These are phyloP conservation scores for Penicillium nucicola DNA, from an alignment of 495 filamentous ascomycete species.

Conservation along the genomic window DNA sequence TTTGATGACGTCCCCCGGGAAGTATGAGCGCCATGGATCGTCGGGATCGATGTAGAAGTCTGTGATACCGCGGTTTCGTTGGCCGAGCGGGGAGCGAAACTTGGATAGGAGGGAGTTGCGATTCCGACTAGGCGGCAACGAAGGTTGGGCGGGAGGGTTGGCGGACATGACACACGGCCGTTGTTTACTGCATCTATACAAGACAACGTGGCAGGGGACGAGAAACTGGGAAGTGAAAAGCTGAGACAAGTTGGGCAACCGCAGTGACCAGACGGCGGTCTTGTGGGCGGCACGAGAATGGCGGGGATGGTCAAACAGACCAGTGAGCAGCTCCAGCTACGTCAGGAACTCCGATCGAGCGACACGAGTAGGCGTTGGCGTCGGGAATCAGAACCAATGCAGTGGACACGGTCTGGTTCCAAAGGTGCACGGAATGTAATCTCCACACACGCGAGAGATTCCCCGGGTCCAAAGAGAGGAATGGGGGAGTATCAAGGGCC, in stretches of 20 bases:
- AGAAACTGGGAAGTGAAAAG: conserved; percentile 7
- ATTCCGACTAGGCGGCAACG: conserved; percentile 42
- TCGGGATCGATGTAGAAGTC: conserved; percentile 76
- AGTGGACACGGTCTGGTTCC: conserved; percentile 15
- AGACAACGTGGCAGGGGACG: conserved; percentile 14
- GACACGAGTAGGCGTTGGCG: conserved; percentile 10
- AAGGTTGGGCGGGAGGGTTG: conserved; percentile 35
- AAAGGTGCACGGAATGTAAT: conserved; percentile 19
- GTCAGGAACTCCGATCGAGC: conserved; percentile 14
- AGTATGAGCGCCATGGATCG: conserved; percentile 86
- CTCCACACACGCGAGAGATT: conserved; percentile 13
- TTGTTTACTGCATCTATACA: conserved; percentile 40
- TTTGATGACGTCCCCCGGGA: conserved; percentile 60
- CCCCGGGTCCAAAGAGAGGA: conserved; percentile 16
- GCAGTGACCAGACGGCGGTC: background rate
- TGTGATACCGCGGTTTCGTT: conserved; percentile 67
- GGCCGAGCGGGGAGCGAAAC: conserved; percentile 58
- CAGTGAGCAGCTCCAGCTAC: conserved; percentile 5
- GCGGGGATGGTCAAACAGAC: conserved; percentile 2
- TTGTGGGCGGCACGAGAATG: background rate
- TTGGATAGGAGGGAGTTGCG: conserved; percentile 54
- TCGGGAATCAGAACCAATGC: conserved; percentile 1
- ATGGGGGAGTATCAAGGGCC: conserved; percentile 25
- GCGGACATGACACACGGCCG: conserved; percentile 47
- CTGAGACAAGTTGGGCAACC: conserved; percentile 4